These are phyloP conservation scores for Adiantum capillusveneris DNA, from an alignment of 75 land plant genomes.

Conservation along the genomic window DNA sequence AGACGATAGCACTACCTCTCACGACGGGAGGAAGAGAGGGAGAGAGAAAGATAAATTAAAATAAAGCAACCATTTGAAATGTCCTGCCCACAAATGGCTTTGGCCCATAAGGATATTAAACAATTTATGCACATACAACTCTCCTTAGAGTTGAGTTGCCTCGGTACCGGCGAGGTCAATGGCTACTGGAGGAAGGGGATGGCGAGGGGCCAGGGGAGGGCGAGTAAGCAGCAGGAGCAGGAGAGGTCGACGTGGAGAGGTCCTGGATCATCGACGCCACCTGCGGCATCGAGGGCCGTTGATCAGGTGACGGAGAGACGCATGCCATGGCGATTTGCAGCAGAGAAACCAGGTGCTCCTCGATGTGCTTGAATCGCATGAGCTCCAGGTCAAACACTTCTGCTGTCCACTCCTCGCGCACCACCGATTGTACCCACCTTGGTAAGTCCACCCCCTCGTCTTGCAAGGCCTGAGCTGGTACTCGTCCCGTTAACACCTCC, in stretches of 20 bases:
- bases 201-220: not conserved
- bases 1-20: too few relatives aligned
- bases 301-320: constrained; percentile 45
- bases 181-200: too few relatives aligned
- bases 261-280: constrained; percentile 65
- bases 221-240: not conserved
- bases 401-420: constrained; percentile 87
- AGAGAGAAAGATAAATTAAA: too few relatives aligned
- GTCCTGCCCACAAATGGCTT: too few relatives aligned
- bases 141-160: too few relatives aligned
- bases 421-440: constrained; percentile 79
- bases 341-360: constrained; percentile 72
- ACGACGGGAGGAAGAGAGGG: too few relatives aligned
- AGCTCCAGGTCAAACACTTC: constrained; percentile 89
- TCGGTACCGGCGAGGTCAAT: too few relatives aligned
- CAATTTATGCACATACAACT: too few relatives aligned
- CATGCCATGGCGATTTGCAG: constrained; percentile 70
- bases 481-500: constrained; percentile 66
- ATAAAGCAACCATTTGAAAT: too few relatives aligned
- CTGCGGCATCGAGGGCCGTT: constrained; percentile 58
- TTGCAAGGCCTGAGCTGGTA: constrained; percentile 26
- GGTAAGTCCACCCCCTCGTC: constrained; percentile 49
- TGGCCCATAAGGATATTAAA: too few relatives aligned
- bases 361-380: constrained; percentile 56
- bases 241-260: constrained; percentile 11